These are phyloP conservation scores for Botrytis hyacinthi DNA, from an alignment of 2,329 filamentous ascomycete species.

Conservation along the genomic window DNA sequence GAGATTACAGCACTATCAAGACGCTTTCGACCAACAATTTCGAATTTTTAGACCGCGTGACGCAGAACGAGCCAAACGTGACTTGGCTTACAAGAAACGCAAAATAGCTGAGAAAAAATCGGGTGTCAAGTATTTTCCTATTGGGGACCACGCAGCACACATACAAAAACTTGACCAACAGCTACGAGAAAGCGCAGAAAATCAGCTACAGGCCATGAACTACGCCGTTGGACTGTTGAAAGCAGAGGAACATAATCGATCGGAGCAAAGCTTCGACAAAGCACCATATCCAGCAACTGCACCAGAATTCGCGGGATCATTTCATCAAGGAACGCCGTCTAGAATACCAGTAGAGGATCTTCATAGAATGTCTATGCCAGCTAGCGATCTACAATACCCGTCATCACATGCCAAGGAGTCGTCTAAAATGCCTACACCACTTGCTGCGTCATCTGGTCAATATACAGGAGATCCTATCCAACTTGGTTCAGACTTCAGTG, in stretches of 20 bases:
- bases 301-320: background rate
- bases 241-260: background rate
- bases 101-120: slow-evolving; percentile 1
- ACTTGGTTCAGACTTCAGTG: background rate
- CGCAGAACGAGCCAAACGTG: background rate
- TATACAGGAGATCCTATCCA: background rate
- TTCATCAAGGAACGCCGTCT: background rate
- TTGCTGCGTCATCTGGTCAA: background rate
- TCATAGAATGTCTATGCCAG: background rate
- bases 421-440: background rate
- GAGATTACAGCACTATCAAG: background rate
- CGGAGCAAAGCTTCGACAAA: too few relatives aligned
- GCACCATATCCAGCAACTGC: background rate
- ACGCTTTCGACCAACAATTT: background rate
- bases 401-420: background rate
- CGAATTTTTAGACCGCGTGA: slow-evolving; percentile 1
- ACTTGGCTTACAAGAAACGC: slow-evolving; percentile 2
- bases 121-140: background rate
- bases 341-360: background rate
- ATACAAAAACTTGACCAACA: background rate
- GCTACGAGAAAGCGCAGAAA: background rate
- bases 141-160: background rate
- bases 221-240: background rate
- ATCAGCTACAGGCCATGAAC: background rate
- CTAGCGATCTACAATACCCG: background rate